Evolutionary conservation across 192 early-diverging fungal genomes (phyloP).

Genomic region (Tieghemiomyces parasiticus): DNA sequence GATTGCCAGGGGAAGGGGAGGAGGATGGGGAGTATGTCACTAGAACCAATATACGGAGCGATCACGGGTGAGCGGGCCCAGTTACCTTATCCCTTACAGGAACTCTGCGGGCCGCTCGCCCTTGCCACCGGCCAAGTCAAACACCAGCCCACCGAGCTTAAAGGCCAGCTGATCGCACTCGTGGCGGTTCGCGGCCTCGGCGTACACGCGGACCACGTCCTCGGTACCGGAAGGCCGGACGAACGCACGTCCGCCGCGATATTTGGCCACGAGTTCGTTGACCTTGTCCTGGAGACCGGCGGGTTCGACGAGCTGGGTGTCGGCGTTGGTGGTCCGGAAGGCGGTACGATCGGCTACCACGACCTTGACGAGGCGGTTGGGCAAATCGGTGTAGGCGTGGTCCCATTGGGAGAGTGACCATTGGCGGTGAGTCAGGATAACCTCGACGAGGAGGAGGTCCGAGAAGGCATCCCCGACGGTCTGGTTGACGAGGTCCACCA

Average conservation of each 20-base stretch:
- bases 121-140: conserved; percentile 83
- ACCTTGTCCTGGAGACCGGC: conserved; percentile 74
- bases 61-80: too few relatives aligned
- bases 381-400: conserved; percentile 83
- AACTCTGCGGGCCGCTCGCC: conserved; percentile 53
- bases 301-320: conserved; percentile 82
- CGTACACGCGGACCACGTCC: conserved; percentile 97
- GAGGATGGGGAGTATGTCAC: too few relatives aligned
- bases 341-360: conserved; percentile 69
- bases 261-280: conserved; percentile 69
- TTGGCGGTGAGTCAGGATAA: conserved; percentile 69
- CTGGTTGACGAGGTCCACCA: conserved; percentile 96
- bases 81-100: too few relatives aligned
- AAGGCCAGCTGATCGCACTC: conserved; percentile 80
- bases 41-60: too few relatives aligned
- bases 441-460: conserved; percentile 90
- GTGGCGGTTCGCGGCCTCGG: conserved; percentile 85
- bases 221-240: conserved; percentile 98
- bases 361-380: conserved; percentile 93
- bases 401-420: conserved; percentile 84
- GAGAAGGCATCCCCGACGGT: conserved; percentile 97
- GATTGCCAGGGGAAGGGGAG: too few relatives aligned
- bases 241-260: conserved; percentile 79
- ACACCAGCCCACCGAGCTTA: conserved; percentile 81
- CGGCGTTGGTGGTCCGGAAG: conserved; percentile 95